Evolutionary conservation across 345 rosid genomes (phyloP).

Genomic region (Mallotus nudiflorus): DNA sequence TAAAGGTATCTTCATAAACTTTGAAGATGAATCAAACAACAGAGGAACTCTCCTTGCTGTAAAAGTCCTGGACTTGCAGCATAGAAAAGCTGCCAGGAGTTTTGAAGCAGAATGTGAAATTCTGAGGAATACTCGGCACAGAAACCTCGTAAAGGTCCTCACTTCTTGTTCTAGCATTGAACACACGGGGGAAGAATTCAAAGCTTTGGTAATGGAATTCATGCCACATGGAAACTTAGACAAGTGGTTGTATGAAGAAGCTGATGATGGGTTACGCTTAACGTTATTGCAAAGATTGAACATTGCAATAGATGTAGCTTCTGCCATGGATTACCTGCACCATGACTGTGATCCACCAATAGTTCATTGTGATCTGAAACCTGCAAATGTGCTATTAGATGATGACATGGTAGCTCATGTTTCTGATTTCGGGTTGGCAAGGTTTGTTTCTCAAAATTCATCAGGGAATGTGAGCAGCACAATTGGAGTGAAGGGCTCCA

Average conservation of each 20-base stretch:
- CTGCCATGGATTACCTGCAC: slow-evolving; percentile 32
- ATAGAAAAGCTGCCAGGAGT: slow-evolving; percentile 8
- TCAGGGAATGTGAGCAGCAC: slow-evolving; percentile 4
- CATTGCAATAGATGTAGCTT: slow-evolving; percentile 22
- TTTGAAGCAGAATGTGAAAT: slow-evolving; percentile 20
- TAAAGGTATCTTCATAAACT: background rate
- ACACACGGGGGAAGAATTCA: slow-evolving; percentile 17
- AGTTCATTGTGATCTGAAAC: slow-evolving; percentile 29
- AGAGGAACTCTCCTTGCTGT: slow-evolving; percentile 3
- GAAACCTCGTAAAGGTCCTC: slow-evolving; percentile 20
- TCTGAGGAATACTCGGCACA: slow-evolving; percentile 10
- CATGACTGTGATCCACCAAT: slow-evolving; percentile 21
- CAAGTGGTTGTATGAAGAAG: slow-evolving; percentile 20
- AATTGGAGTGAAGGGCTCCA: slow-evolving; percentile 9
- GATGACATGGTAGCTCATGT: slow-evolving; percentile 28
- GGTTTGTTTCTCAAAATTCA: slow-evolving; percentile 8
- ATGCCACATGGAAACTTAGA: slow-evolving; percentile 5
- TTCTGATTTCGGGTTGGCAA: slow-evolving; percentile 21
- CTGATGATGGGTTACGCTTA: background rate
- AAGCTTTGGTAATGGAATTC: slow-evolving; percentile 13
- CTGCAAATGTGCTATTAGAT: slow-evolving; percentile 22
- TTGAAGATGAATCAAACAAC: background rate
- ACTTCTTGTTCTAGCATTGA: slow-evolving; percentile 24
- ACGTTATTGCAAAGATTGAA: slow-evolving; percentile 24
- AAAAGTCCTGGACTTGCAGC: slow-evolving; percentile 8